Evolutionary conservation across 805 yeast species (phyloP).

Genomic region (Saccharomycopsis capsularis): DNA sequence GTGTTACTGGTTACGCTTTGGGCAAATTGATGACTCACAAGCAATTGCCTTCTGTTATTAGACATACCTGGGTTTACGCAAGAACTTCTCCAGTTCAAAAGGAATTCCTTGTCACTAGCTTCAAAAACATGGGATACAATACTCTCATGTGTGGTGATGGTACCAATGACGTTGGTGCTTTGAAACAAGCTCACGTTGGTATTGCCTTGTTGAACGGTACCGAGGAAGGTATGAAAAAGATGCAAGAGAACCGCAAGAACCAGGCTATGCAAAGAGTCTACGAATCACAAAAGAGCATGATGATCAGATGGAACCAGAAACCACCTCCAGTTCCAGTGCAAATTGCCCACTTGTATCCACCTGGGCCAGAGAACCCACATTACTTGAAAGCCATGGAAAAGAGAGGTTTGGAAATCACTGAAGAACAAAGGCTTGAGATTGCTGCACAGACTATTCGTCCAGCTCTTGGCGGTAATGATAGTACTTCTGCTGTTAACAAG

Average conservation of each 20-base stretch:
- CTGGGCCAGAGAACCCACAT: conserved; percentile 87
- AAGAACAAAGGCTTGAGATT: conserved; percentile 52
- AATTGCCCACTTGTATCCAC: conserved; percentile 96
- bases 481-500: conserved; percentile 29
- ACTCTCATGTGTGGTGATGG: conserved; percentile 99
- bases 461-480: conserved; percentile 27
- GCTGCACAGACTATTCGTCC: conserved; percentile 37
- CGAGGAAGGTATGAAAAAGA: conserved; percentile 84
- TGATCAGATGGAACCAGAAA: conserved; percentile 77
- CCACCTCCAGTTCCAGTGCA: conserved; percentile 73
- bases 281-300: conserved; percentile 73
- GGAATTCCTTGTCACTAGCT: conserved; percentile 77
- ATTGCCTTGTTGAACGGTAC: conserved; percentile 97
- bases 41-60: conserved; percentile 66
- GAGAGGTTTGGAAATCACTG: conserved; percentile 73
- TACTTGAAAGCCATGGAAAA: conserved; percentile 80
- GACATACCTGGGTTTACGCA: conserved; percentile 94
- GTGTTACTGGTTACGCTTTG: conserved; percentile 90
- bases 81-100: conserved; percentile 96
- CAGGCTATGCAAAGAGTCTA: conserved; percentile 62
- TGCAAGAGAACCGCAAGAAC: conserved; percentile 70
- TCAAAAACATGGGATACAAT: conserved; percentile 82
- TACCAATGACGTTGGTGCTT: conserved; percentile 99
- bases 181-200: conserved; percentile 97
- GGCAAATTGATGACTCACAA: conserved; percentile 51